These are phyloP conservation scores for Argentina anserina DNA, from an alignment of 306 rosid species.

Conservation along the genomic window DNA sequence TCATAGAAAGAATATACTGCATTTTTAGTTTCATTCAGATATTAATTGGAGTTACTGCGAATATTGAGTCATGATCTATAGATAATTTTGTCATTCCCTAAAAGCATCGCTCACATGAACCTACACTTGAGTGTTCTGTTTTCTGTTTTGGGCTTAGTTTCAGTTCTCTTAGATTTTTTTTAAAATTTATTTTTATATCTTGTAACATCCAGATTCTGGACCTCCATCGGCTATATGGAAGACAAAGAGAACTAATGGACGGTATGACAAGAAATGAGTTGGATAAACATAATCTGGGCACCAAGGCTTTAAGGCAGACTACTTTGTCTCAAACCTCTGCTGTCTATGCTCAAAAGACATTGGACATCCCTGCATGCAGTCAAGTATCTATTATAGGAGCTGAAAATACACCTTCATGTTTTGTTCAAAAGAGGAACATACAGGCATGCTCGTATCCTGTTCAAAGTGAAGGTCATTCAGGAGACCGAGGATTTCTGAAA, in stretches of 20 bases:
- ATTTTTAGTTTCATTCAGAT: background rate
- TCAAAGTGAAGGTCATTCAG: constrained; percentile 27
- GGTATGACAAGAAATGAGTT: constrained; percentile 49
- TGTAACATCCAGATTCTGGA: constrained; percentile 59
- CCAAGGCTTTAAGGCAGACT: constrained; percentile 43
- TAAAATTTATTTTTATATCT: background rate
- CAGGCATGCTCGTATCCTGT: constrained; percentile 25
- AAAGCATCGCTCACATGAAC: background rate
- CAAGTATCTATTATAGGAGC: constrained; percentile 33
- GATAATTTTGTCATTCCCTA: background rate
- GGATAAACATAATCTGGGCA: constrained; percentile 21
- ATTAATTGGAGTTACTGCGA: background rate
- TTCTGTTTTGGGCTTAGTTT: background rate
- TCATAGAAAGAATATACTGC: background rate
- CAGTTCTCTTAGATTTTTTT: background rate
- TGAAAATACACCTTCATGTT: constrained; percentile 33
- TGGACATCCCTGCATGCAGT: constrained; percentile 24
- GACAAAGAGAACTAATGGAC: constrained; percentile 69
- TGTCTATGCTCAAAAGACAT: constrained; percentile 27
- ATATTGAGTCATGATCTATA: background rate
- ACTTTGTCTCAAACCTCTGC: constrained; percentile 31
- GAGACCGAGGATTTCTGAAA: constrained; percentile 30
- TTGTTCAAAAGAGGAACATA: constrained; percentile 35
- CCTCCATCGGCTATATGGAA: constrained; percentile 75
- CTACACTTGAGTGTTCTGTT: background rate